These are phyloP conservation scores for Penicillium egyptiacum DNA, from an alignment of 495 filamentous ascomycete genomes.

Conservation along the genomic window DNA sequence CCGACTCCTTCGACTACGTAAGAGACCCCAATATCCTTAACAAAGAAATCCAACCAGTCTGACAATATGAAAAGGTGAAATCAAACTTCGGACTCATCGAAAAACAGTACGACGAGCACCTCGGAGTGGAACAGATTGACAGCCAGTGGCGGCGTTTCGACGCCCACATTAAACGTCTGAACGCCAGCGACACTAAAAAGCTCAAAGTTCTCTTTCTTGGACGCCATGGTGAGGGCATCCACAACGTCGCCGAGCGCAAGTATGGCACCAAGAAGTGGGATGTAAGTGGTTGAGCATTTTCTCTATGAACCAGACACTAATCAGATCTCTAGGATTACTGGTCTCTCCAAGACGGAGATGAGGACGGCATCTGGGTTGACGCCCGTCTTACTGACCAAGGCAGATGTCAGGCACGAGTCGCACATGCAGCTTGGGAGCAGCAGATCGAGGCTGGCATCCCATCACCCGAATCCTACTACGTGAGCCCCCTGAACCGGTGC, in stretches of 20 bases:
- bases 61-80: constrained; percentile 25
- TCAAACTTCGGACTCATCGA: constrained; percentile 68
- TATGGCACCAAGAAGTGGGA: constrained; percentile 71
- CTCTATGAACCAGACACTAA: not conserved
- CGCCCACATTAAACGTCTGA: constrained; percentile 53
- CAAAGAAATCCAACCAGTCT: not conserved
- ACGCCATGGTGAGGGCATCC: constrained; percentile 71
- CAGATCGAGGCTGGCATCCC: constrained; percentile 59
- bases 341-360: constrained; percentile 70
- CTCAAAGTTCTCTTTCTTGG: constrained; percentile 73
- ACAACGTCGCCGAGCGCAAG: constrained; percentile 63
- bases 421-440: constrained; percentile 62
- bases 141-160: constrained; percentile 69
- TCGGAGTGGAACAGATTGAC: constrained; percentile 21
- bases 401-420: constrained; percentile 60
- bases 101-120: constrained; percentile 50
- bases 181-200: constrained; percentile 43
- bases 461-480: constrained; percentile 66
- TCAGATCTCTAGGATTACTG: constrained; percentile 58
- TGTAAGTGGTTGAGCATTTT: constrained; percentile 29
- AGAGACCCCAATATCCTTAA: constrained; percentile 11
- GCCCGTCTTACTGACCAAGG: constrained; percentile 66
- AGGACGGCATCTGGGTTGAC: constrained; percentile 66
- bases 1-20: constrained; percentile 69
- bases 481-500: constrained; percentile 72